Percentiles rank a stretch among this genome's conserved stretches.
phyloP scores from a whole-genome alignment of 1,284 basidiomycete genomes.

The Melampsora americana region DNA sequence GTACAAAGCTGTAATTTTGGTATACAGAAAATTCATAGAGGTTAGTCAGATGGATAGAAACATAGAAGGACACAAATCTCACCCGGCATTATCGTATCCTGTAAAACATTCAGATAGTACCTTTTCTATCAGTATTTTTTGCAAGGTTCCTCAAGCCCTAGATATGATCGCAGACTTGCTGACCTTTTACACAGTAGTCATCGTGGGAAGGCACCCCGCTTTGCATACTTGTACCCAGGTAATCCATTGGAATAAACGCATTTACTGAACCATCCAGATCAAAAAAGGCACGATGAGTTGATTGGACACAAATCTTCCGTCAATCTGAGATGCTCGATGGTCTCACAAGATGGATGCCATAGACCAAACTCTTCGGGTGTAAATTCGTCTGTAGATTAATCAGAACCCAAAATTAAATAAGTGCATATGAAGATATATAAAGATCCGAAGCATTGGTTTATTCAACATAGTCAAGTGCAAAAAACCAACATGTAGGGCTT shows the following conservation, averaged over 20 bases:
- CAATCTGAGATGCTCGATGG: neutral
- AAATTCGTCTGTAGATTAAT: conserved; percentile 15
- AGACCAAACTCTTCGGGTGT: conserved; percentile 39
- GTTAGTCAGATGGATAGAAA: no score
- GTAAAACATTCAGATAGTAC: neutral
- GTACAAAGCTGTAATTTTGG: neutral
- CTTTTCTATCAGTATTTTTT: no score
- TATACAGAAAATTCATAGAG: no score
- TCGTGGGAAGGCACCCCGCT: neutral
- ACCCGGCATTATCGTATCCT: conserved; percentile 40
- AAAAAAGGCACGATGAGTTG: neutral
- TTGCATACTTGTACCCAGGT: conserved; percentile 19
- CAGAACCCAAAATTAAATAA: neutral
- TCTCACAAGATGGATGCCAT: conserved; percentile 26
- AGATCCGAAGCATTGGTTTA: neutral
- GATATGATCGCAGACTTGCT: no score
- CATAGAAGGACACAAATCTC: neutral
- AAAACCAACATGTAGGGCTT: conserved; percentile 34
- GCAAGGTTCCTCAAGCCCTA: no score
- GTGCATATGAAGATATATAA: neutral
- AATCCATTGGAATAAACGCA: conserved; percentile 30
- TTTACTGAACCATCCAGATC: neutral
- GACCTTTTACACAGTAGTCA: neutral
- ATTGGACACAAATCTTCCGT: neutral
- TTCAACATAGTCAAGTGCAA: neutral